Conservation (phyloP, 768 basidiomycete genomes). For the Tricholoma sp. region DNA sequence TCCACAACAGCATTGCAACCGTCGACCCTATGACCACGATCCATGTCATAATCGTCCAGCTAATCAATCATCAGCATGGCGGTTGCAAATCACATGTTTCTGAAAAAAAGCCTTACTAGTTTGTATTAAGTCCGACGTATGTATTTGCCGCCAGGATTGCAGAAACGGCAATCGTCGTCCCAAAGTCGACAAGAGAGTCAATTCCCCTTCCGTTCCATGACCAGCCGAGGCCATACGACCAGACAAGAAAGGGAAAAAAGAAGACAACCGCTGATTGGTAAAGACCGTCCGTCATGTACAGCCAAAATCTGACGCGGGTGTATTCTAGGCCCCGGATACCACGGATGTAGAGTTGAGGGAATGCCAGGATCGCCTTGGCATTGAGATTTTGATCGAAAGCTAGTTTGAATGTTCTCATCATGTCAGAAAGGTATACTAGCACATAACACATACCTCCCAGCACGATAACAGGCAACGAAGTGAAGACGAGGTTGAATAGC, state of each 20-base stretch:
- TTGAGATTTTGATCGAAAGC: constrained; percentile 97
- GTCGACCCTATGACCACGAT: constrained; percentile 74
- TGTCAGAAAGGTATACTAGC: neutral
- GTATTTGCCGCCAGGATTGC: constrained; percentile 87
- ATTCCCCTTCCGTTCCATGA: constrained; percentile 81
- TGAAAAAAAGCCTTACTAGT: constrained; percentile 64
- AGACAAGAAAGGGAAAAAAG: constrained; percentile 78
- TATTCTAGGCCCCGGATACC: constrained; percentile 94
- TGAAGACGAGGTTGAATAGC: constrained; percentile 89
- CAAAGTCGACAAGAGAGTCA: constrained; percentile 80
- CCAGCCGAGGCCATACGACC: constrained; percentile 56
- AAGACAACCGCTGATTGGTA: constrained; percentile 89
- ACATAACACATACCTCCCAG: constrained; percentile 60
- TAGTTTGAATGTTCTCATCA: constrained; percentile 20
- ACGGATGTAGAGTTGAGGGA: constrained; percentile 92
- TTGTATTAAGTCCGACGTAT: constrained; percentile 85
- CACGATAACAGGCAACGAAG: constrained; percentile 86
- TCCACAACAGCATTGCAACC: constrained; percentile 81
- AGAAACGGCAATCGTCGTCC: constrained; percentile 84
- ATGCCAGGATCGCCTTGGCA: constrained; percentile 82
- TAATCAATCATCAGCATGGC: constrained; percentile 25
- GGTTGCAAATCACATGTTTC: neutral
- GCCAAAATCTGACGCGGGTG: constrained; percentile 87
- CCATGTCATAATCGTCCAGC: constrained; percentile 87
- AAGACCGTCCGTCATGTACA: constrained; percentile 90